A percentile compares a stretch with the other conserved stretches of the same genome.
These are phyloP conservation scores for Myrica gale DNA, from an alignment of 306 rosid genomes.

Conservation along the genomic window DNA sequence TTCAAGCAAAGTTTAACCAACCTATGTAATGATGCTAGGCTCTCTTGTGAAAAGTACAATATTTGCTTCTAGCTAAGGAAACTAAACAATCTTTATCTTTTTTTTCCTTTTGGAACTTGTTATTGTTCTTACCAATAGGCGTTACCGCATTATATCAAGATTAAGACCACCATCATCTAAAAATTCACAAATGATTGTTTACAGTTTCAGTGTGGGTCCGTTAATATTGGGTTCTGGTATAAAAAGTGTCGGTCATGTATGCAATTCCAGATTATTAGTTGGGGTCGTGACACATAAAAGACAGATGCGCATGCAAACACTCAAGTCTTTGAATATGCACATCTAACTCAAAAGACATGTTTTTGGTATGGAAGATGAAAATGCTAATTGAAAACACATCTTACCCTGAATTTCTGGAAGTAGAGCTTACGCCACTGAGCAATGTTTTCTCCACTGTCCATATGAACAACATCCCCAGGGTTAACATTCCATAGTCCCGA, in stretches of 20 bases:
- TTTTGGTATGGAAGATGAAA: conserved; percentile 6
- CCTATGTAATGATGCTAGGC: neutral
- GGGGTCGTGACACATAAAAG: neutral
- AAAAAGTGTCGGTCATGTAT: neutral
- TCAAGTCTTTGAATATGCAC: neutral
- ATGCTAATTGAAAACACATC: conserved; percentile 26
- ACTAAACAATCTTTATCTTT: too few species aligned
- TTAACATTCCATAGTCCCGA: conserved; percentile 49
- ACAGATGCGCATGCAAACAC: neutral
- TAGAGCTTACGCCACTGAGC: conserved; percentile 54
- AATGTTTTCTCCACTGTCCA: conserved; percentile 67
- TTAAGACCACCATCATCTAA: too few species aligned
- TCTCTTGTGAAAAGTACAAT: neutral
- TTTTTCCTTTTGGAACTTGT: too few species aligned
- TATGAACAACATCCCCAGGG: conserved; percentile 53
- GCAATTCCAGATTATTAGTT: neutral
- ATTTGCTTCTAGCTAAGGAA: neutral
- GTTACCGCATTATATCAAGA: neutral
- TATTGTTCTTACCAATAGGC: too few species aligned
- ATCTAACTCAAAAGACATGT: neutral
- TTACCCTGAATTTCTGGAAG: conserved; percentile 54
- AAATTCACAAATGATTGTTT: neutral
- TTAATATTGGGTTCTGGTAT: neutral
- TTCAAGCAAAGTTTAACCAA: neutral
- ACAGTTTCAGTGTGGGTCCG: neutral